A percentile compares a stretch with the other conserved stretches of the same genome.
Evolutionary conservation across 2,329 filamentous ascomycete species (phyloP).

Genomic region (Colletotrichum salicis): DNA sequence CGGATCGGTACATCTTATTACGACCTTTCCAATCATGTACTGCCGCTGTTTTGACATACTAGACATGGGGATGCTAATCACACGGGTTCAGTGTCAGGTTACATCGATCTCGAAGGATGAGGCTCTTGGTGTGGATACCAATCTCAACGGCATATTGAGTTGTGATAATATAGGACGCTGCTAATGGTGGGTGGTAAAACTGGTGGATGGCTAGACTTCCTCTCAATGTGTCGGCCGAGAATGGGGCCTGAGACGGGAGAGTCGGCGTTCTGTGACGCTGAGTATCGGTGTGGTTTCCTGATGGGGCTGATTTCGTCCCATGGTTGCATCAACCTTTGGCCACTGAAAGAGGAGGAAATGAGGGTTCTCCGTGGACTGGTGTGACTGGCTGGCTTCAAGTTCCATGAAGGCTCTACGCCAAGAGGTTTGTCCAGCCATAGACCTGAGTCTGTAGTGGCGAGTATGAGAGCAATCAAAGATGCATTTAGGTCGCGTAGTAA

Average conservation of each 20-base stretch:
- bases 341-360: background rate
- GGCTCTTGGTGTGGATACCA: background rate
- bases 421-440: background rate
- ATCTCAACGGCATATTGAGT: background rate
- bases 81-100: slow-evolving; percentile 20
- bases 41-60: background rate
- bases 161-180: background rate
- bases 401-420: background rate
- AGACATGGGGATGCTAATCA: slow-evolving; percentile 10
- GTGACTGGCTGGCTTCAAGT: background rate
- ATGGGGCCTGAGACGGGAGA: background rate
- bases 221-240: background rate
- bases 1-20: background rate
- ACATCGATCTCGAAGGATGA: background rate
- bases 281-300: slow-evolving; percentile 15
- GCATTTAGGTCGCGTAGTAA: background rate
- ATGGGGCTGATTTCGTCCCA: slow-evolving; percentile 17
- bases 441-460: background rate
- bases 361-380: background rate
- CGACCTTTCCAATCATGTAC: background rate
- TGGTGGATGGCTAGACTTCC: background rate
- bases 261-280: background rate
- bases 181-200: background rate
- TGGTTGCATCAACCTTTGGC: slow-evolving; percentile 1
- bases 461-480: fast-evolving